Base-by-base conservation (phyloP, 345 rosid species). In the Isatis tinctoria region DNA sequence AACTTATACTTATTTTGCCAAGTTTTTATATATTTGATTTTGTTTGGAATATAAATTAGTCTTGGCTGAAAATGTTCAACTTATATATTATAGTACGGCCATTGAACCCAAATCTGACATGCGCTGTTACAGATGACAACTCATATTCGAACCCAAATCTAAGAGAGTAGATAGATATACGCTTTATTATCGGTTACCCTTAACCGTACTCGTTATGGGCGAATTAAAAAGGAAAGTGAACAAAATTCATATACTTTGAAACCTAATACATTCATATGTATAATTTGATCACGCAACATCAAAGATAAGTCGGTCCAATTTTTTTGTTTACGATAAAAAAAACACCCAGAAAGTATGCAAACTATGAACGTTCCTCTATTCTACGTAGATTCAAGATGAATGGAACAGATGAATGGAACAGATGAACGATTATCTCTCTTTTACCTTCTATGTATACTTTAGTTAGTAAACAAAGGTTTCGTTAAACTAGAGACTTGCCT, bases 391-490 rank as follows among this genome's bases (percentile, higher is more conserved):
- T 35, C 57, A 48, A 57, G 35, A 66, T 47, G 62, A 67, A 67
- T 30, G 73, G 32, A 67, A 67, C 68, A 60, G 54, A 67, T 67
- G 54, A 67, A 60, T 30, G 73, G 32, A 67, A 67, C 68, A 60
- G 54, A 67, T 67, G 54, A 67, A 60, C 68, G 56, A 74, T 47
- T 44, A 67, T 48, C 47, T 59, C 51, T 56, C 17, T 56, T 36
- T 74, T 74, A 58, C 73, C 67, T 28, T 67, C 24, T 67, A 20
- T 33, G 43, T 28, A 67, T 30, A 51, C 16, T 60, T 41, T 60
- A 51, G 57, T 32, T 68, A 75, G 65, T 68, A 51, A 75, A 41
- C 39, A 67, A 43, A 51, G 62, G 43, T 74, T 60, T 67, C 68
- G 73, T 74, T 60, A 67, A 60, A 39, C 39, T 37, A 67, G 8